Conservation (phyloP, 306 rosid species). For the Prosopis cineraria region DNA sequence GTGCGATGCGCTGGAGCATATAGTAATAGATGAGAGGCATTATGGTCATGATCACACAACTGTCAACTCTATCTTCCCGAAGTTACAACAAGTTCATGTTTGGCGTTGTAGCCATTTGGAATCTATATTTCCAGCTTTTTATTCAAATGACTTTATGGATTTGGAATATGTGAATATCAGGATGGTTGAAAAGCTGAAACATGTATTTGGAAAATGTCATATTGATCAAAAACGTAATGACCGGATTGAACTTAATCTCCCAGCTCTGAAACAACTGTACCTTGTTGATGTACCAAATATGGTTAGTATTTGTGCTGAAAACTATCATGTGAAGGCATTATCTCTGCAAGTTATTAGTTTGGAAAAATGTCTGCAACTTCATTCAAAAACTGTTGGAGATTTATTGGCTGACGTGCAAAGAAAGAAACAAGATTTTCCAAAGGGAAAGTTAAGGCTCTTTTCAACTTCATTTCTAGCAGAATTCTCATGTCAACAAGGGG, state of each 20-base stretch:
- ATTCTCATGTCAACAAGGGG: too few relatives aligned
- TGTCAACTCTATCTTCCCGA: neutral
- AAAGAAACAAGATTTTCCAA: neutral
- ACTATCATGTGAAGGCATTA: neutral
- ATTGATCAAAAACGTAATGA: neutral
- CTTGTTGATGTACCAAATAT: slow-evolving; percentile 4
- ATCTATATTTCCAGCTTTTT: neutral
- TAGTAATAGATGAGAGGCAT: too few relatives aligned
- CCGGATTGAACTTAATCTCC: slow-evolving; percentile 13
- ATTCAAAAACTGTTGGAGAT: neutral
- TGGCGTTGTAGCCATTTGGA: slow-evolving; percentile 7
- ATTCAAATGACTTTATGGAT: neutral
- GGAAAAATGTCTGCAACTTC: neutral
- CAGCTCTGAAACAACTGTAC: neutral
- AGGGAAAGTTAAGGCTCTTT: neutral
- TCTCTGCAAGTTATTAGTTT: neutral
- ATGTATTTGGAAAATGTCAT: slow-evolving; percentile 8
- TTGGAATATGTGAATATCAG: neutral
- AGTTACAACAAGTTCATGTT: neutral
- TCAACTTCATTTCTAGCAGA: too few relatives aligned
- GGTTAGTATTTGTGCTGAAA: neutral
- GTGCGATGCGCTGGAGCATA: too few relatives aligned
- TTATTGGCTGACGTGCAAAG: neutral
- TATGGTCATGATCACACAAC: neutral
- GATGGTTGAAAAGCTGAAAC: neutral